These are phyloP conservation scores for Cyclanthera cordifolia DNA, from an alignment of 306 rosid genomes.

Conservation along the genomic window DNA sequence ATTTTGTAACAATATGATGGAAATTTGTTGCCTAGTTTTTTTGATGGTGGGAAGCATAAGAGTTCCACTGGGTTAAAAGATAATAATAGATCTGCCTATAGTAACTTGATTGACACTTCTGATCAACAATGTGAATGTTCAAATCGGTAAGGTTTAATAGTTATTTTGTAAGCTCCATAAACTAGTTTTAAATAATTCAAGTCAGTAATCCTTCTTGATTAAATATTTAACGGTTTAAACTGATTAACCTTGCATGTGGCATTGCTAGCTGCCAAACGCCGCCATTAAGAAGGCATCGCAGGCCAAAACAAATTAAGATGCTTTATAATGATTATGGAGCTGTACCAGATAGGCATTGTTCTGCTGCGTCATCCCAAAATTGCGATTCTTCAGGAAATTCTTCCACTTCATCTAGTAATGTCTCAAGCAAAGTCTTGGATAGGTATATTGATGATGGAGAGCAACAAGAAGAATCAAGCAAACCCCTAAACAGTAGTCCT, in stretches of 20 bases:
- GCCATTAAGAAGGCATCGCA: constrained; percentile 35
- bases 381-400: constrained; percentile 65
- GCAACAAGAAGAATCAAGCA: constrained; percentile 48
- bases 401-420: constrained; percentile 64
- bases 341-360: constrained; percentile 36
- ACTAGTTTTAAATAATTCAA: background rate
- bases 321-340: constrained; percentile 27
- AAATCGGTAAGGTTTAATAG: constrained; percentile 42
- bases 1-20: constrained; percentile 6
- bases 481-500: constrained; percentile 24
- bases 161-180: constrained; percentile 10
- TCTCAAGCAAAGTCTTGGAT: constrained; percentile 58
- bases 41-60: constrained; percentile 29
- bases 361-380: constrained; percentile 45
- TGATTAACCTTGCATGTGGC: background rate
- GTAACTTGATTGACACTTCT: constrained; percentile 33
- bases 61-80: constrained; percentile 31
- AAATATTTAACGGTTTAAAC: background rate
- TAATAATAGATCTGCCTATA: constrained; percentile 56
- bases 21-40: constrained; percentile 1
- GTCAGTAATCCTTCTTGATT: background rate
- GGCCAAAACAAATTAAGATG: constrained; percentile 27
- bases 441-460: constrained; percentile 87
- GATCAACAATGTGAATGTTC: constrained; percentile 40
- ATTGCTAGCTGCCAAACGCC: background rate